Evolutionary conservation across 352 stramenopile genomes (phyloP).

Genomic region (Discostella stelligera): DNA sequence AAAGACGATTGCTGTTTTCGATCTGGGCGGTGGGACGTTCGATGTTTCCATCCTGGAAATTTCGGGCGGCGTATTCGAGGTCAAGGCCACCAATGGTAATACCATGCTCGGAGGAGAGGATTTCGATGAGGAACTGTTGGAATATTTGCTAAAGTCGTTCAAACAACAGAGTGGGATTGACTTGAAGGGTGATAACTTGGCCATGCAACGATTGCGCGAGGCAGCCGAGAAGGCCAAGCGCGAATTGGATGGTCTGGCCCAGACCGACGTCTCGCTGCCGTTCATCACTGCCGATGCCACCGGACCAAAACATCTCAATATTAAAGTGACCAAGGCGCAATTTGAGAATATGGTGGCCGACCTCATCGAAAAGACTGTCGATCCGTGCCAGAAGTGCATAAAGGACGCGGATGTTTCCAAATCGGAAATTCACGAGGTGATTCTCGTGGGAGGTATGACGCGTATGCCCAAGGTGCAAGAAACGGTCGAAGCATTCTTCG

Average conservation of each 20-base stretch:
- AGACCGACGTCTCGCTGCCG: slow-evolving; percentile 94
- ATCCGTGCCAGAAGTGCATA: slow-evolving; percentile 87
- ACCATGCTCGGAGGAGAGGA: slow-evolving; percentile 94
- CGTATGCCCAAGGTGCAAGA: slow-evolving; percentile 98
- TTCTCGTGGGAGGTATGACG: slow-evolving; percentile 97
- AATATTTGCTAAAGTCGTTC: slow-evolving; percentile 92
- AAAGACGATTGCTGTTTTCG: slow-evolving; percentile 96
- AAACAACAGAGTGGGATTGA: slow-evolving; percentile 96
- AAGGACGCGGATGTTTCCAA: slow-evolving; percentile 87
- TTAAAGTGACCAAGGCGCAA: slow-evolving; percentile 90
- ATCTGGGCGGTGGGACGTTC: slow-evolving; percentile 97
- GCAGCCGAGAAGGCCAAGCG: slow-evolving; percentile 94
- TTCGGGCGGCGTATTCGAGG: slow-evolving; percentile 90
- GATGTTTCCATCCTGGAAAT: slow-evolving; percentile 98
- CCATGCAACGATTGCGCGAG: slow-evolving; percentile 94
- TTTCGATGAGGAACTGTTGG: slow-evolving; percentile 95
- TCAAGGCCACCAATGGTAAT: slow-evolving; percentile 95
- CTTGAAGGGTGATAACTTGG: slow-evolving; percentile 90
- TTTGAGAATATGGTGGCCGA: slow-evolving; percentile 94
- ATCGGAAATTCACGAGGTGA: slow-evolving; percentile 95
- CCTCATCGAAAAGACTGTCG: slow-evolving; percentile 92
- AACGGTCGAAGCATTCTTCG: slow-evolving; percentile 95
- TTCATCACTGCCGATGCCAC: slow-evolving; percentile 97
- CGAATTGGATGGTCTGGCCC: slow-evolving; percentile 93
- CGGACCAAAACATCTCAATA: slow-evolving; percentile 97